These are phyloP conservation scores for Crithidia expoeki DNA, from an alignment of 208 protist species.

Conservation along the genomic window DNA sequence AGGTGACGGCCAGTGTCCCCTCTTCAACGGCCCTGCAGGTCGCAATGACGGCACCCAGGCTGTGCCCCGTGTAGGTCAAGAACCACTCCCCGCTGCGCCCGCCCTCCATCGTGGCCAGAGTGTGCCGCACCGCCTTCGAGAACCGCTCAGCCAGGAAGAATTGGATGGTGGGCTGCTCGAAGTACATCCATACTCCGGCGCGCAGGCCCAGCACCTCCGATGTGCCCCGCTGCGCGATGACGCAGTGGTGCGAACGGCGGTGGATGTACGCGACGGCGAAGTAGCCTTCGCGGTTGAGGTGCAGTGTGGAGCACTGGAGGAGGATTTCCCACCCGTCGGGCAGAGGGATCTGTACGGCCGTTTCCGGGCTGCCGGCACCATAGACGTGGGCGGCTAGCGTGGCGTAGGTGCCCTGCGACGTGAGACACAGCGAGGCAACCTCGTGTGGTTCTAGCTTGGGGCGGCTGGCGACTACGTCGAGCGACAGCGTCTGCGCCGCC, in stretches of 20 bases:
- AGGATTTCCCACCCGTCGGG: constrained; percentile 80
- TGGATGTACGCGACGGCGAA: constrained; percentile 87
- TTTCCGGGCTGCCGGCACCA: constrained; percentile 37
- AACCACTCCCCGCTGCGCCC: constrained; percentile 43
- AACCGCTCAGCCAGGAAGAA: constrained; percentile 88
- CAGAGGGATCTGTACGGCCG: constrained; percentile 32
- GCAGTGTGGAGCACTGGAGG: constrained; percentile 55
- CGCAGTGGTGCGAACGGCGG: constrained; percentile 59
- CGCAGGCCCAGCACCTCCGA: constrained; percentile 80
- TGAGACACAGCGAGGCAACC: constrained; percentile 56
- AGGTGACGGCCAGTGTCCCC: constrained; percentile 79
- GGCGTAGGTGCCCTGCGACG: constrained; percentile 79
- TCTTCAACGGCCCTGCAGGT: constrained; percentile 79
- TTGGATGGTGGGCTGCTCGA: constrained; percentile 89
- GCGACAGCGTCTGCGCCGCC: constrained; percentile 15
- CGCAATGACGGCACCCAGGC: constrained; percentile 89
- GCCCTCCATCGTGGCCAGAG: constrained; percentile 32
- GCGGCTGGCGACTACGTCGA: constrained; percentile 46
- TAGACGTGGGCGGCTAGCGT: constrained; percentile 80
- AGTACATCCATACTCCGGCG: constrained; percentile 90
- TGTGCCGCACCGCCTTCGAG: constrained; percentile 73
- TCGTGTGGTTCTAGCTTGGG: constrained; percentile 56
- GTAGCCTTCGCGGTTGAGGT: constrained; percentile 88
- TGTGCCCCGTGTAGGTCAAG: constrained; percentile 90
- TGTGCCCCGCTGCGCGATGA: constrained; percentile 90